Conservation (phyloP, 2,329 filamentous ascomycete species). For the Cercospora janseana region DNA sequence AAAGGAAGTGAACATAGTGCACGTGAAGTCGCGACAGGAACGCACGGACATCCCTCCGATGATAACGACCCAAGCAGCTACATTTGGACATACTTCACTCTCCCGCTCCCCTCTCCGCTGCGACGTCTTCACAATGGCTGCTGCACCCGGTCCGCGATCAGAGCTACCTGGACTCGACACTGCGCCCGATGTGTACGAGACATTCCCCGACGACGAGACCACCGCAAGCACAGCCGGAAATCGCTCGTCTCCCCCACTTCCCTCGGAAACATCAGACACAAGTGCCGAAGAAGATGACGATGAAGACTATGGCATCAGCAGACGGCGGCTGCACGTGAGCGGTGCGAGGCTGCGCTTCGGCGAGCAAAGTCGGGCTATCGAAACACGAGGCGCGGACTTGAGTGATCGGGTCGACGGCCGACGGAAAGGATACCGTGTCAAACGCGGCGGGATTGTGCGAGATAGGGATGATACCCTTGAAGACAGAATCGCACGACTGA, state of each 20-base stretch:
- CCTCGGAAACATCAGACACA: conserved; percentile 24
- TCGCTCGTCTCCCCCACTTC: conserved; percentile 21
- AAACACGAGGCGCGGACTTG: conserved; percentile 78
- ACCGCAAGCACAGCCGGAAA: conserved; percentile 21
- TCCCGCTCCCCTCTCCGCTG: too few relatives aligned
- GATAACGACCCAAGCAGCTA: too few relatives aligned
- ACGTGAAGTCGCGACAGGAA: too few relatives aligned
- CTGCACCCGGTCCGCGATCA: conserved; percentile 20
- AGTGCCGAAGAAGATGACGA: conserved; percentile 51
- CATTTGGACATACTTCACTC: not conserved
- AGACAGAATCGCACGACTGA: conserved; percentile 75
- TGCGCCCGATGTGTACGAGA: conserved; percentile 95
- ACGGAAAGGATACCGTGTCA: conserved; percentile 73
- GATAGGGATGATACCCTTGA: conserved; percentile 76
- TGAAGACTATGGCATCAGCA: conserved; percentile 63
- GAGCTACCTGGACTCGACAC: conserved; percentile 56
- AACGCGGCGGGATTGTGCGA: conserved; percentile 65
- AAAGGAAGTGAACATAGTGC: too few relatives aligned
- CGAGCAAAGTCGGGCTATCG: conserved; percentile 61
- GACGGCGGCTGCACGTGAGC: conserved; percentile 70
- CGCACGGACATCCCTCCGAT: too few relatives aligned
- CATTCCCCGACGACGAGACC: conserved; percentile 57
- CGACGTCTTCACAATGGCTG: conserved; percentile 19
- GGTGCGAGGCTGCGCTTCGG: conserved; percentile 79
- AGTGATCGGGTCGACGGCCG: conserved; percentile 83